Evolutionary conservation across 768 basidiomycete genomes (phyloP), one percentile per base, ranked within the genome.

Genomic region (Gautieria morchelliformis): DNA sequence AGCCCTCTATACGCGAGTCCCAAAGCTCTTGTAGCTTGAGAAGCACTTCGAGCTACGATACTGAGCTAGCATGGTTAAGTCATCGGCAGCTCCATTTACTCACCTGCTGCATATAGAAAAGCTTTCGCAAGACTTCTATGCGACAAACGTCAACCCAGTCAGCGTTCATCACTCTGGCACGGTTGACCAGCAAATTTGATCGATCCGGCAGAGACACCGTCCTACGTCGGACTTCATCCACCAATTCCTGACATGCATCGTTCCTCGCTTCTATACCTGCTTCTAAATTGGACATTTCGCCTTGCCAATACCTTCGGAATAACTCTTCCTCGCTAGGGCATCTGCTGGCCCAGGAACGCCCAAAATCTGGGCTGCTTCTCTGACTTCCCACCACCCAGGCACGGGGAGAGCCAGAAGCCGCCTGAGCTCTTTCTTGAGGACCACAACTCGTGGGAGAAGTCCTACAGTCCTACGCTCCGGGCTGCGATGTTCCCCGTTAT

Each of bases 71-170:
- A 39, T 11, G 53, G 37, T 17, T 30, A 24, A 44, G 22, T 47
- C 42, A 24, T 50, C 1, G 3, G 65, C 68, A 47, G 27, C 2
- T 27, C 2, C 27, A 27, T 27, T 27, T 27, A 27, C n/a, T 14
- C 53, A 77, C 78, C 70, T 79, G 76, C 63, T 77, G 76, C 74
- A 79, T 78, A 61, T 75, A 78, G 61, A 80, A 77, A 3, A 80
- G 64, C 60, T 78, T 79, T n/a, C 77, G 70, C 35, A 80, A 62
- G 27, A 72, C 68, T 3, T 70, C 67, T 46, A 66, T 44, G 19
- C 55, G 66, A 61, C 78, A 79, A 17, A 80, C 63, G 60, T 79
- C 77, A 74, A 78, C 73, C 60, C 77, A 78, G 32, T 70, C 66
- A 0, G 72, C 67, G 1, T 71, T 68, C 2, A 79, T 61, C 12